Evolutionary conservation across 805 yeast species (phyloP).

Genomic region (Kuraishia floccosa): DNA sequence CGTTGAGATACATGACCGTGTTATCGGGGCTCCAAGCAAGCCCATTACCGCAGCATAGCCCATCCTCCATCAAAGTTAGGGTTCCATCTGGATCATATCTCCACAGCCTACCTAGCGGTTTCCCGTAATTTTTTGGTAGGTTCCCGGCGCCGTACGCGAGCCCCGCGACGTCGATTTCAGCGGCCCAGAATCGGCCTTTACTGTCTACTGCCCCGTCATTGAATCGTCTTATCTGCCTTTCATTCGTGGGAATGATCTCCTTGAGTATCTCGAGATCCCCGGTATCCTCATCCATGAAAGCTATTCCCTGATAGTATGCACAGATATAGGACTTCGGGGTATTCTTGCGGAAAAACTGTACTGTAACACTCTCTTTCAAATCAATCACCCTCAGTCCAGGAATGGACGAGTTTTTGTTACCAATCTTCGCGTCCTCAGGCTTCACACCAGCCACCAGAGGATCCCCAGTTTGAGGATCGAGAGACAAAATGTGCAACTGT

Average conservation of each 20-base stretch:
- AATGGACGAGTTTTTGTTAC: constrained; percentile 7
- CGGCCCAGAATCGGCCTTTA: constrained; percentile 38
- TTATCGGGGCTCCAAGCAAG: constrained; percentile 11
- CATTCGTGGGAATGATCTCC: constrained; percentile 15
- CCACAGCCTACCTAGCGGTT: constrained; percentile 24
- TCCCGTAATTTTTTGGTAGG: constrained; percentile 7
- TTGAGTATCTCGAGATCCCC: constrained; percentile 17
- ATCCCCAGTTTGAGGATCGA: constrained; percentile 13
- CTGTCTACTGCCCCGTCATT: constrained; percentile 18
- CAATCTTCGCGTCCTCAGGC: constrained; percentile 4
- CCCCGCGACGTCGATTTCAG: constrained; percentile 18
- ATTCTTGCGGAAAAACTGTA: constrained; percentile 17
- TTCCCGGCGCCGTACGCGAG: constrained; percentile 14
- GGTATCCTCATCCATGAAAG: constrained; percentile 19
- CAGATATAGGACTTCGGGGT: constrained; percentile 17
- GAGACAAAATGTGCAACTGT: constrained; percentile 14
- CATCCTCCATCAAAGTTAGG: constrained; percentile 13
- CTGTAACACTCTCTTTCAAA: constrained; percentile 17
- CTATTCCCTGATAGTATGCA: constrained; percentile 20
- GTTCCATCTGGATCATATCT: constrained; percentile 21
- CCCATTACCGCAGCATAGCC: constrained; percentile 17
- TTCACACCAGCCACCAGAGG: constrained; percentile 8
- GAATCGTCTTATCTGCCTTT: constrained; percentile 11
- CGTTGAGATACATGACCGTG: constrained; percentile 8
- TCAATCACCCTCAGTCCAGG: constrained; percentile 12